Conservation (phyloP, 192 early-diverging fungal species). For the Podila verticillata region DNA sequence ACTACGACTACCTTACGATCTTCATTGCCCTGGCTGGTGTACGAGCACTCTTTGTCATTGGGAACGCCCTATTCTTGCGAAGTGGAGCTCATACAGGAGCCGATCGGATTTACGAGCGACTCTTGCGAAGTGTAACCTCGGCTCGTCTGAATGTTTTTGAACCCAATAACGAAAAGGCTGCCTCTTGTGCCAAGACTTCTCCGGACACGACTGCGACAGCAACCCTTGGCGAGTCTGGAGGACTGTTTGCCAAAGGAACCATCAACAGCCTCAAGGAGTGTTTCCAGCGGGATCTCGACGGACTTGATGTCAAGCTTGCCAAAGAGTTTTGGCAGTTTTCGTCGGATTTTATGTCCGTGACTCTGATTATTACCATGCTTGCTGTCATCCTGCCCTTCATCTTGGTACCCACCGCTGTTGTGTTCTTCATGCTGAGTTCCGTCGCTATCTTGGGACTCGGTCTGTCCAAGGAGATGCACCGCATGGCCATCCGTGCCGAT, state of each 20-base stretch:
- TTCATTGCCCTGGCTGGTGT: conserved; percentile 17
- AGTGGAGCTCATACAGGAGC: conserved; percentile 24
- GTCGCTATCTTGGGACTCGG: conserved; percentile 32
- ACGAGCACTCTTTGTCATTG: conserved; percentile 38
- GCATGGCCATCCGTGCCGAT: conserved; percentile 46
- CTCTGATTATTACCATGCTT: conserved; percentile 21
- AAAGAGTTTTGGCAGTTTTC: conserved; percentile 52
- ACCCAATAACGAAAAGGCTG: conserved; percentile 32
- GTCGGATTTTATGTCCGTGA: conserved; percentile 21
- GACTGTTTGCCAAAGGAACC: conserved; percentile 37
- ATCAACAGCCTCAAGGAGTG: conserved; percentile 37
- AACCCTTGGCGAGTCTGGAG: conserved; percentile 22
- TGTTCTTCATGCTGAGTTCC: conserved; percentile 30
- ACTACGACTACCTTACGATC: conserved; percentile 22
- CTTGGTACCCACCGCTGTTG: conserved; percentile 13
- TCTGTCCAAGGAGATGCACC: conserved; percentile 50
- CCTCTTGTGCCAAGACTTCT: conserved; percentile 1
- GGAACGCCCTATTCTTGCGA: conserved; percentile 39
- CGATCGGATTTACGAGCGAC: conserved; percentile 24
- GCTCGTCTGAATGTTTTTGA: conserved; percentile 47
- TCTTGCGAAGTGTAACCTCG: conserved; percentile 18
- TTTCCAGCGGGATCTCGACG: conserved; percentile 40
- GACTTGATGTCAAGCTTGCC: conserved; percentile 43
- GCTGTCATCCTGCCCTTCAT: conserved; percentile 18
- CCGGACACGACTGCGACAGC: background rate